Base-by-base conservation (phyloP, 352 stramenopile genomes). In the Pythium aphanidermatum region DNA sequence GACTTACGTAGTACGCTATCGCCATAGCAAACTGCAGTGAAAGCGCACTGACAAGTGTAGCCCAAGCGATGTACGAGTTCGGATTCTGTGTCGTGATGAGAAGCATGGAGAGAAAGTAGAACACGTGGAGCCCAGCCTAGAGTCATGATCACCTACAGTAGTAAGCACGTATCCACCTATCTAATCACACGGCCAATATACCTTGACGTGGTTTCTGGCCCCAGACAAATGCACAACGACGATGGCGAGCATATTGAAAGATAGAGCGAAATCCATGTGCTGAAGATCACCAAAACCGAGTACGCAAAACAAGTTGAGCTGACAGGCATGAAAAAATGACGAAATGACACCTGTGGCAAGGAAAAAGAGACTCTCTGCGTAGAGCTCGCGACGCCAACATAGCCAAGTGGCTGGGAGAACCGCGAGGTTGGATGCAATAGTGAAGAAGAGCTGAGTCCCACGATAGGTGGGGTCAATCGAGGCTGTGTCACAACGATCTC, bases 171-270 rank as follows among this genome's bases (percentile, higher is more conserved):
- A n/a, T n/a, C n/a, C n/a, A n/a, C n/a, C n/a, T n/a, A n/a, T n/a
- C n/a, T n/a, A n/a, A n/a, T n/a, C n/a, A n/a, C n/a, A n/a, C n/a
- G n/a, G n/a, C n/a, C n/a, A n/a, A 36, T 33, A 10, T 53, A 68
- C 63, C 45, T 71, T 71, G 48, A 60, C 36, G 9, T 65, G 49
- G 16, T 65, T 60, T 26, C 53, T 33, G 13, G 58, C 63, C 2
- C 63, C 63, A 14, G 63, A 68, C 5, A 71, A 32, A 46, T 71
- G 63, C 16, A 71, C 61, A 9, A 63, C 41, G 8, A 65, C 23
- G 1, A 71, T 23, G n/a, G 60, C n/a, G 30, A 65, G 44, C 25
- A 60, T 41, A 23, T 68, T 71, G 28, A 68, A 63, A 0, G 55
- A 50, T n/a, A 71, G 55, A 8, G 63, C 55, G 29, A 60, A 63